Percentiles rank a stretch among this genome's conserved stretches.
Evolutionary conservation across 2,329 filamentous ascomycete species (phyloP).

Genomic region (Penicillium sclerotiorum): DNA sequence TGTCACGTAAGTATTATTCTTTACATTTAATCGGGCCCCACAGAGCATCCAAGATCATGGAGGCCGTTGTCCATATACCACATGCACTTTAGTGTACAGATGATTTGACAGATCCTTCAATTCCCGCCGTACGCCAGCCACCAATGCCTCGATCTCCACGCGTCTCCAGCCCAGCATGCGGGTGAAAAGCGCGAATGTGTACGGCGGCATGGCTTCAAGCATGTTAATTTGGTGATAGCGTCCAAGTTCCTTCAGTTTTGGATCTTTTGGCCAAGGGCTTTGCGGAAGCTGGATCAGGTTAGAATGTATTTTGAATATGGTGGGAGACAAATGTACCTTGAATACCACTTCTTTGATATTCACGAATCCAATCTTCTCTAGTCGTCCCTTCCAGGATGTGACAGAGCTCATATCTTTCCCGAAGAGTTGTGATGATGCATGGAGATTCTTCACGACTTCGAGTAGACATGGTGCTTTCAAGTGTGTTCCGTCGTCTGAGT

Average conservation of each 20-base stretch:
- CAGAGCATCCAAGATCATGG: too few relatives aligned
- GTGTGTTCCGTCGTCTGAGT: constrained; percentile 45
- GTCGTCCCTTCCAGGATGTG: constrained; percentile 42
- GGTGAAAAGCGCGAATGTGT: constrained; percentile 43
- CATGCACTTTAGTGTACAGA: constrained; percentile 36
- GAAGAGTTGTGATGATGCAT: constrained; percentile 31
- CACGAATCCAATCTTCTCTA: constrained; percentile 57
- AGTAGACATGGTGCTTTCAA: constrained; percentile 26
- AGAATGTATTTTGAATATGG: constrained; percentile 12
- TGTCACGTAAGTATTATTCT: too few relatives aligned
- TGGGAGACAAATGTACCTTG: constrained; percentile 33
- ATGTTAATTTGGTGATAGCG: constrained; percentile 35
- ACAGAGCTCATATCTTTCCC: constrained; percentile 38
- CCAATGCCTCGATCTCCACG: constrained; percentile 41
- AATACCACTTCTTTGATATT: constrained; percentile 54
- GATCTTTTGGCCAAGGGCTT: constrained; percentile 18
- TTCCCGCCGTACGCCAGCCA: constrained; percentile 43
- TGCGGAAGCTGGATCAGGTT: constrained; percentile 9
- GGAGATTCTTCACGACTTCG: constrained; percentile 33
- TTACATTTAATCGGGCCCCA: too few relatives aligned
- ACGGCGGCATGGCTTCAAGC: constrained; percentile 38
- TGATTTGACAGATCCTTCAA: constrained; percentile 40
- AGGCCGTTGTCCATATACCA: constrained; percentile 35
- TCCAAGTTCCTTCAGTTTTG: constrained; percentile 18
- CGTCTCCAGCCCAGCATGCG: constrained; percentile 41